These are phyloP conservation scores for Aureobasidium lini DNA, from an alignment of 2,329 filamentous ascomycete species.

Conservation along the genomic window DNA sequence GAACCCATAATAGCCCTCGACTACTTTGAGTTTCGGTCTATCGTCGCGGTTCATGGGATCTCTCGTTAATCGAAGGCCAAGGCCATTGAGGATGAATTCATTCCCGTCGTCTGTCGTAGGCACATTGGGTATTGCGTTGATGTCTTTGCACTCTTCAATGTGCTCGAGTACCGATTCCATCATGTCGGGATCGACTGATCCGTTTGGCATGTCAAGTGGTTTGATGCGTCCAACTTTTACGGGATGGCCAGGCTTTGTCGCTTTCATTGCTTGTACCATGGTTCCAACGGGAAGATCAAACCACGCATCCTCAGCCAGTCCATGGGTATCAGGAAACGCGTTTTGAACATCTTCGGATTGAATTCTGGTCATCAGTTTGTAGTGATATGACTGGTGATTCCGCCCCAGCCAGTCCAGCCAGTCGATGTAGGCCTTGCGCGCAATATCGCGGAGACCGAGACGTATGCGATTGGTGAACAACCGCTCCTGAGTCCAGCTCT, in stretches of 20 bases:
- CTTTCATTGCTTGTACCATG: neutral
- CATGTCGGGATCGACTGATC: conserved; percentile 14
- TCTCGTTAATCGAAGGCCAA: conserved; percentile 12
- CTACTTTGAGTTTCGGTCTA: conserved; percentile 3
- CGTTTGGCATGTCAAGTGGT: neutral
- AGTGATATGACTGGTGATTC: neutral
- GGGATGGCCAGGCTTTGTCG: conserved; percentile 3
- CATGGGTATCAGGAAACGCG: conserved; percentile 10
- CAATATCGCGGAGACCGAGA: conserved; percentile 9
- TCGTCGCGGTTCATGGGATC: neutral
- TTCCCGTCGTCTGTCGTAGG: neutral
- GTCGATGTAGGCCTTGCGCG: conserved; percentile 1
- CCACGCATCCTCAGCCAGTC: conserved; percentile 13
- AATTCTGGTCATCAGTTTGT: neutral
- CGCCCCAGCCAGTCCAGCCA: conserved; percentile 12
- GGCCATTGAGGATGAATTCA: conserved; percentile 12
- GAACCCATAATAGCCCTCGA: conserved; percentile 17
- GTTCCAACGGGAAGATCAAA: conserved; percentile 14
- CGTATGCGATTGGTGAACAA: conserved; percentile 11
- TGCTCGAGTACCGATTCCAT: conserved; percentile 11
- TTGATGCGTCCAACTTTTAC: neutral
- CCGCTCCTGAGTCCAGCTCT: conserved; percentile 5
- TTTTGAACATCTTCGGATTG: neutral
- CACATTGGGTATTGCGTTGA: conserved; percentile 7
- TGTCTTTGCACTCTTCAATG: conserved; percentile 10